Percentiles rank a stretch among this genome's conserved stretches.
Evolutionary conservation across 73 alveolate genomes (phyloP).

Genomic region (Strombidium stylifer): DNA sequence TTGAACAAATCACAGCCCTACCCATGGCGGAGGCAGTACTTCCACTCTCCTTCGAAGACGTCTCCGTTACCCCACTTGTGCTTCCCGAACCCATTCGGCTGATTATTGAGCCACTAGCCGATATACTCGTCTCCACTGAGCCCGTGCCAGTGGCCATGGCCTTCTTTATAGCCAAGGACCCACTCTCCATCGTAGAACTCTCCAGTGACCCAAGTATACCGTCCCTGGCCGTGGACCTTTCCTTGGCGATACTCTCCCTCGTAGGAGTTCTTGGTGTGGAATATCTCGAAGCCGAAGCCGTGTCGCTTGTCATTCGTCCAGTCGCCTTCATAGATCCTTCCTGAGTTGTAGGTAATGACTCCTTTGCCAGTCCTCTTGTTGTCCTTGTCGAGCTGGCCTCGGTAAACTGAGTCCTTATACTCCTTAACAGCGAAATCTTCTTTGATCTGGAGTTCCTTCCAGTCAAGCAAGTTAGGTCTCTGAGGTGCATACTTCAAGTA

Average conservation of each 20-base stretch:
- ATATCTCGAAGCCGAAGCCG: conserved; percentile 53
- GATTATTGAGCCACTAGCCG: conserved; percentile 16
- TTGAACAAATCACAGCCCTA: conserved; percentile 52
- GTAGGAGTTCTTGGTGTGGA: conserved; percentile 57
- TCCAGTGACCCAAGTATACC: conserved; percentile 79
- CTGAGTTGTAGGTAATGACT: conserved; percentile 40
- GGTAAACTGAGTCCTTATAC: conserved; percentile 23
- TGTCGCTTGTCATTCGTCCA: conserved; percentile 28
- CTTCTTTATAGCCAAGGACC: conserved; percentile 54
- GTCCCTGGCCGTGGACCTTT: conserved; percentile 85
- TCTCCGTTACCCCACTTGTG: conserved; percentile 87
- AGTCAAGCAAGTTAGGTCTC: conserved; percentile 11
- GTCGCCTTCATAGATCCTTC: conserved; percentile 44
- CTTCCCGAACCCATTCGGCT: conserved; percentile 91
- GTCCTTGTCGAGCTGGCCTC: conserved; percentile 12
- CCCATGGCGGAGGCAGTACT: conserved; percentile 56
- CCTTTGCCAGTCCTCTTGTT: conserved; percentile 51
- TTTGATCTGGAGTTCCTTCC: neutral
- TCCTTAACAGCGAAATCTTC: conserved; percentile 20
- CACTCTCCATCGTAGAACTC: conserved; percentile 80
- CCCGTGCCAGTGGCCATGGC: conserved; percentile 36
- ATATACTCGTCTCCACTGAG: conserved; percentile 24
- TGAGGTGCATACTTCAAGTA: neutral
- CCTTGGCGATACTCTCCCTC: conserved; percentile 76
- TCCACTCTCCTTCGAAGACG: conserved; percentile 82